These are phyloP conservation scores for Aspergillus carlsbadensis DNA, from an alignment of 495 filamentous ascomycete species.

Conservation along the genomic window DNA sequence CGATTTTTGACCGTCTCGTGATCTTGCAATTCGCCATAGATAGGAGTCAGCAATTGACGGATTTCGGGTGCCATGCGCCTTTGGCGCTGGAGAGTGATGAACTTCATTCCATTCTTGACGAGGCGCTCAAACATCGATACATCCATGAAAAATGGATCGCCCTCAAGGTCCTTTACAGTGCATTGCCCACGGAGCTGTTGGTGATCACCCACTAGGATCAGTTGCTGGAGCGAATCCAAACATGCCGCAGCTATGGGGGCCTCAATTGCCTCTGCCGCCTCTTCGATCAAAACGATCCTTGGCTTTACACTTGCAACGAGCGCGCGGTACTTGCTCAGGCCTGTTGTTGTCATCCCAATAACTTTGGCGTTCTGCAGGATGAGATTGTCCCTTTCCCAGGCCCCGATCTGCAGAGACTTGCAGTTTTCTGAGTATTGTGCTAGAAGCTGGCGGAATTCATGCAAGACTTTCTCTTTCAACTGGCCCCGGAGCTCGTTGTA, in stretches of 20 bases:
- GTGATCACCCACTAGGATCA: conserved; percentile 77
- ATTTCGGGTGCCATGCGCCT: conserved; percentile 76
- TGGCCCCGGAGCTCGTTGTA: conserved; percentile 56
- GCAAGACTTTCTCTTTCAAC: conserved; percentile 41
- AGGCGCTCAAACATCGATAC: conserved; percentile 79
- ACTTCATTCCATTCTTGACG: conserved; percentile 65
- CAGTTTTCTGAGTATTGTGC: conserved; percentile 41
- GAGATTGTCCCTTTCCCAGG: conserved; percentile 54
- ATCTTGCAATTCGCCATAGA: conserved; percentile 68
- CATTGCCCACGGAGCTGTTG: conserved; percentile 67
- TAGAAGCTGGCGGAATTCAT: conserved; percentile 41
- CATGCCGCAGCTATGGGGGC: conserved; percentile 63
- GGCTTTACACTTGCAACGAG: conserved; percentile 71
- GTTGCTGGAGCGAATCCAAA: conserved; percentile 65
- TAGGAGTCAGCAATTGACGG: conserved; percentile 57
- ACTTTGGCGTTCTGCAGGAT: conserved; percentile 55
- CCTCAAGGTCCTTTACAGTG: conserved; percentile 52
- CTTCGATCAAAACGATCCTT: conserved; percentile 66
- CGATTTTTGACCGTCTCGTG: conserved; percentile 64
- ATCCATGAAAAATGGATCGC: conserved; percentile 58
- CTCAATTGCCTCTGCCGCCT: conserved; percentile 73
- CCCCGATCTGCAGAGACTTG: conserved; percentile 47
- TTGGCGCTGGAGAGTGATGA: conserved; percentile 58
- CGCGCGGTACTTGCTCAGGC: conserved; percentile 82
- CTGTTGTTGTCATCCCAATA: conserved; percentile 77